Evolutionary conservation across 805 yeast species (phyloP).

Genomic region (Maudiozyma serrabonitensis): DNA sequence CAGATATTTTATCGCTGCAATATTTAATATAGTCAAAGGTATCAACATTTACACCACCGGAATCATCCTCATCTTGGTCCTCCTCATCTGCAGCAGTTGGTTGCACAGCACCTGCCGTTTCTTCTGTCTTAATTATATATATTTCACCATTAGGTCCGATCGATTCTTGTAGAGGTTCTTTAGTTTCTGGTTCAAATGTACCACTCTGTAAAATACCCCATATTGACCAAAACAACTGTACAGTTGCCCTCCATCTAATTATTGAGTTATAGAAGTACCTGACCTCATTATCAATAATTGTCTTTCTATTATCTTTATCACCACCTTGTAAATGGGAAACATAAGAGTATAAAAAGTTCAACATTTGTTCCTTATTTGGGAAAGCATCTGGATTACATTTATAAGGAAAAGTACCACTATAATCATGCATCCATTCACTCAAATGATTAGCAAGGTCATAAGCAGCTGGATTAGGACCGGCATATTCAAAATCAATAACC

Average conservation of each 20-base stretch:
- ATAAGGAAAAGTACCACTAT: slow-evolving; percentile 45
- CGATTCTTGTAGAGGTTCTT: slow-evolving; percentile 21
- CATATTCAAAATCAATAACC: slow-evolving; percentile 93
- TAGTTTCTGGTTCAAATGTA: slow-evolving; percentile 11
- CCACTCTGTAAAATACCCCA: slow-evolving; percentile 90
- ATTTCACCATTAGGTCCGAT: slow-evolving; percentile 50
- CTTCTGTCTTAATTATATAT: slow-evolving; percentile 31
- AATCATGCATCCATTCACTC: slow-evolving; percentile 95
- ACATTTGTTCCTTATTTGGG: slow-evolving; percentile 61
- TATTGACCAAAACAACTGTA: slow-evolving; percentile 69
- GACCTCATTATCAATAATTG: slow-evolving; percentile 34
- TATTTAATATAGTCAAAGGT: slow-evolving; percentile 73
- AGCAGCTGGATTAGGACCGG: slow-evolving; percentile 84
- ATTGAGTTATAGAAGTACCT: slow-evolving; percentile 53
- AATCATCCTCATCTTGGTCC: slow-evolving; percentile 9
- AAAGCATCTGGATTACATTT: slow-evolving; percentile 39
- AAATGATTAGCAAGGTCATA: slow-evolving; percentile 90
- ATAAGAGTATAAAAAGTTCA: slow-evolving; percentile 69
- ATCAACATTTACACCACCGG: slow-evolving; percentile 38
- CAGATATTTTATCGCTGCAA: slow-evolving; percentile 60
- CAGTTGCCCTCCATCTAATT: slow-evolving; percentile 71
- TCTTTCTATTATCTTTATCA: background rate
- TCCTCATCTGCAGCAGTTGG: background rate
- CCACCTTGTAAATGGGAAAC: slow-evolving; percentile 41
- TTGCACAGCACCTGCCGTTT: slow-evolving; percentile 15